A percentile compares a stretch with the other conserved stretches of the same genome.
Evolutionary conservation across 192 early-diverging fungal species (phyloP).

Genomic region (Coemansia sp.): DNA sequence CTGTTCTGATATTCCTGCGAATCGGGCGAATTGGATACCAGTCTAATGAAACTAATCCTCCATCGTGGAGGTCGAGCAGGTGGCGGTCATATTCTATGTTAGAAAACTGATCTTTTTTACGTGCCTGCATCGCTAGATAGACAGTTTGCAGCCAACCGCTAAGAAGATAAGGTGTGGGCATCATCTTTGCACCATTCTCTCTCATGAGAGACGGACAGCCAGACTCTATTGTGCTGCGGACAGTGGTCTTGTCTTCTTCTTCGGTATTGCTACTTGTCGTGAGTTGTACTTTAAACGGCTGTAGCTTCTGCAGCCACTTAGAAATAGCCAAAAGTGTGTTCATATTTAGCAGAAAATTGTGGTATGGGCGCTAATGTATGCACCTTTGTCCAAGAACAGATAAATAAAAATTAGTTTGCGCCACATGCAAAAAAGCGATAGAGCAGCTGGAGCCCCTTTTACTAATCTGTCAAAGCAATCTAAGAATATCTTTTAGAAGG

Average conservation of each 20-base stretch:
- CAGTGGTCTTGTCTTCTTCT: neutral
- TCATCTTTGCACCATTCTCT: slow-evolving; percentile 2
- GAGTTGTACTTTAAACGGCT: neutral
- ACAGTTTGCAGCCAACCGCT: slow-evolving; percentile 13
- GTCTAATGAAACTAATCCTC: slow-evolving; percentile 13
- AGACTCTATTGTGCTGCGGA: neutral
- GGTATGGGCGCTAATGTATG: neutral
- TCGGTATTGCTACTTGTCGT: neutral
- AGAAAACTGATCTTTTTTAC: slow-evolving; percentile 6
- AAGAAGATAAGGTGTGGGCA: slow-evolving; percentile 16
- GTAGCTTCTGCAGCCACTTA: neutral
- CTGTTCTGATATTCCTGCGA: neutral
- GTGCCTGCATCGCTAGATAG: neutral
- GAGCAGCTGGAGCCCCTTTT: neutral
- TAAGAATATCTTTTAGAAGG: neutral
- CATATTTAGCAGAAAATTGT: neutral
- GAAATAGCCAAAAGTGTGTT: neutral
- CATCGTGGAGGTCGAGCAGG: slow-evolving; percentile 3
- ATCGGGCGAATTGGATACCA: slow-evolving; percentile 17
- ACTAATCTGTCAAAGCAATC: neutral
- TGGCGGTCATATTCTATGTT: slow-evolving; percentile 15
- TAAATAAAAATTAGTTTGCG: neutral
- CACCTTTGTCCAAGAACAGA: neutral
- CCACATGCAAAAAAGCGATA: neutral
- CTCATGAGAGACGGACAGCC: neutral